Evolutionary conservation across 83 land plant species (phyloP).

Genomic region (Picea engelmannii): DNA sequence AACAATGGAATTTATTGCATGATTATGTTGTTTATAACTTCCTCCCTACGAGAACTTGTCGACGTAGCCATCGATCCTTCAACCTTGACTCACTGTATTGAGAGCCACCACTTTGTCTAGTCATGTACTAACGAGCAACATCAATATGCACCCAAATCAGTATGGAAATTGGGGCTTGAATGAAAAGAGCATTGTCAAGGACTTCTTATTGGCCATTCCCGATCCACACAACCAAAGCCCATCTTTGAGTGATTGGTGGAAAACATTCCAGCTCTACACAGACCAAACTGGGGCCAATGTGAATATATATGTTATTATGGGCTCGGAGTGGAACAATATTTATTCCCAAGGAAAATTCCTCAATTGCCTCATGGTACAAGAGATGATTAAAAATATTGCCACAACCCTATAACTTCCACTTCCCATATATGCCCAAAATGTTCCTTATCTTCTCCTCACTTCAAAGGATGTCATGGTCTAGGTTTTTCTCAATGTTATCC

Average conservation of each 20-base stretch:
- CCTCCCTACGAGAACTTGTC: no score
- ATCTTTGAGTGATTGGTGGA: conserved; percentile 45
- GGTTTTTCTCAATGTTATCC: conserved; percentile 79
- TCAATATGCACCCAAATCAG: conserved; percentile 79
- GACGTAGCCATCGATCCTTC: no score
- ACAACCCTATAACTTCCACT: conserved; percentile 43
- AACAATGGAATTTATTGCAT: accelerated
- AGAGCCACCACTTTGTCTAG: no score
- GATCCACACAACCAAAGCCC: conserved; percentile 25
- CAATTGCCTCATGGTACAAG: conserved; percentile 60
- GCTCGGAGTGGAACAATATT: conserved; percentile 23
- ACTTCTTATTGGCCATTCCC: conserved; percentile 79
- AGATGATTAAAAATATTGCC: conserved; percentile 54
- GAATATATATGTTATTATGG: conserved; percentile 18
- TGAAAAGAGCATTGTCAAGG: conserved; percentile 70
- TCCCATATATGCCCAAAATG: conserved; percentile 52
- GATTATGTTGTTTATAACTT: no score
- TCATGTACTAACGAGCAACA: background rate
- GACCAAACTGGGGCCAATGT: conserved; percentile 33
- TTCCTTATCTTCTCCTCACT: conserved; percentile 77
- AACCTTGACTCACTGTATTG: no score
- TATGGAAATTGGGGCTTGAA: conserved; percentile 70
- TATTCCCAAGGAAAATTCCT: conserved; percentile 72
- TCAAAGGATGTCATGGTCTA: conserved; percentile 71
- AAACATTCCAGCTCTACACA: conserved; percentile 28